Conservation (phyloP, 108 stramenopile genomes). For the Pseudonitzschia pungens region DNA sequence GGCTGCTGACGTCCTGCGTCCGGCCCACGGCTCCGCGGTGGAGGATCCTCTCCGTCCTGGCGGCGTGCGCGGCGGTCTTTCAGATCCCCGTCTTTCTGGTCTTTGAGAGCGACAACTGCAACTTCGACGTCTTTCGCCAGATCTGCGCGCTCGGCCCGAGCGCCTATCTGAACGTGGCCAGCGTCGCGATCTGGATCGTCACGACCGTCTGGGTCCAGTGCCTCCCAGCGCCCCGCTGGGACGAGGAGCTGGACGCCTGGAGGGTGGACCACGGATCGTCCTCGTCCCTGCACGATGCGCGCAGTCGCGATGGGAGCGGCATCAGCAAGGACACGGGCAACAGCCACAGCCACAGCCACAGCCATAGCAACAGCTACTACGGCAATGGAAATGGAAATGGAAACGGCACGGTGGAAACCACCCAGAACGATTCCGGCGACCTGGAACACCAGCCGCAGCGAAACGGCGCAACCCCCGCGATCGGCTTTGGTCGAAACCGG, state of each 20-base stretch:
- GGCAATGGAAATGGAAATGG: no score
- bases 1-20: slow-evolving; percentile 24
- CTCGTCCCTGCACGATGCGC: background rate
- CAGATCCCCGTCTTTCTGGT: slow-evolving; percentile 40
- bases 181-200: slow-evolving; percentile 27
- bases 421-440: no score
- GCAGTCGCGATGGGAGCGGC: no score
- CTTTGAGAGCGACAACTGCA: slow-evolving; percentile 30
- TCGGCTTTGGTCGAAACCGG: no score
- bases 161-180: slow-evolving; percentile 24
- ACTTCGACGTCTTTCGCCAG: slow-evolving; percentile 21
- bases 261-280: background rate
- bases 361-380: no score
- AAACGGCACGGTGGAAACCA: no score
- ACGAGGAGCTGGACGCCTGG: slow-evolving; percentile 27
- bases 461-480: no score
- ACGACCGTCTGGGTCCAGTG: slow-evolving; percentile 39
- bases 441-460: background rate
- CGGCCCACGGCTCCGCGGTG: slow-evolving; percentile 31
- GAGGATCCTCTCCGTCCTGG: slow-evolving; percentile 29
- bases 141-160: slow-evolving; percentile 25
- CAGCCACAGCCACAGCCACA: no score
- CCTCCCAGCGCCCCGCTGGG: slow-evolving; percentile 31
- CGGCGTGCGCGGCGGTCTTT: slow-evolving; percentile 31
- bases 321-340: no score